Base-by-base conservation (phyloP, 2,329 filamentous ascomycete genomes). In the Phaeosphaeriaceae sp. region DNA sequence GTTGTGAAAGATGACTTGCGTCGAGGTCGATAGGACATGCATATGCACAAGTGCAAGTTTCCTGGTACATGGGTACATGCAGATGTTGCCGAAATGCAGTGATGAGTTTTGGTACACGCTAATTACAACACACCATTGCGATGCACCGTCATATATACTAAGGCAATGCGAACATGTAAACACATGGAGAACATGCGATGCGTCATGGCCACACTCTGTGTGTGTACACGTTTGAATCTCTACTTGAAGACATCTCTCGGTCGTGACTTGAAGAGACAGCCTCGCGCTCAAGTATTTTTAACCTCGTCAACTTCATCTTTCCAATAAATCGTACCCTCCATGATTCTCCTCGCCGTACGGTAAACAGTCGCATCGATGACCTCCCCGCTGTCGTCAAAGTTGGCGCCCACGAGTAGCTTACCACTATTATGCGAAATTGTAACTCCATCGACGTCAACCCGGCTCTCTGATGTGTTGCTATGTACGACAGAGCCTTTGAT, bases 391-490 rank as follows among this genome's bases (percentile, higher is more conserved):
- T 51, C 33, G 22, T 51, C 48, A 21, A 51, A 42, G 11, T 22
- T 22, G 10, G 48, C 48, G 21, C 40, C 22, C 1, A 51, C 48
- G 25, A 42, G 48, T 10, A 51, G 15, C 33, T 36, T 36, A 21
- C 78, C 78, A 49, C 77, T 78, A 6, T 73, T 63, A 65, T 80
- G 78, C 1, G 74, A 77, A 41, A 80, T 76, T 0, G 76, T 80
- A n/a, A 80, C 68, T 7, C 63, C 65, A 24, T 65, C 71, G 6
- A 65, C 55, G 53, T 67, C 63, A 11, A 75, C 71, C 0, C 62
- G 66, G 5, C 70, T 65, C 5, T 66, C 58, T 2, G 70, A 54
- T 7, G 76, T 56, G 20, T 70, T 58, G 24, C 74, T 64, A 19
- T 79, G 64, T 9, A 80, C 76, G 15, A 78, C 61, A 2, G 76